Evolutionary conservation across 306 rosid species (phyloP), one percentile per base, ranked within the genome.

Genomic region (Trifolium pratense): DNA sequence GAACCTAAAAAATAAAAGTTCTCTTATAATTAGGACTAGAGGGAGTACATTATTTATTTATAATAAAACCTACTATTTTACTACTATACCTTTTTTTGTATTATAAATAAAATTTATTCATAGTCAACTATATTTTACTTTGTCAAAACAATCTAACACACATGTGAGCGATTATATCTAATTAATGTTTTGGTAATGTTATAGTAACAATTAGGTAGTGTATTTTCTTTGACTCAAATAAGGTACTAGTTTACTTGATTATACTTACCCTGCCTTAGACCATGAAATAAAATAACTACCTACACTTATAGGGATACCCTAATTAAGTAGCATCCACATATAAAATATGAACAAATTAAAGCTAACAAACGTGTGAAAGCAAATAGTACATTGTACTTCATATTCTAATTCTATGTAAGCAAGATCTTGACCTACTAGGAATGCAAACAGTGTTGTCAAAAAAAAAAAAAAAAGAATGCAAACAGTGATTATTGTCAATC

Each of bases 401-500:
- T 75, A 76, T 25, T 68, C 55, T 48, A 71, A 70, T 80, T 64
- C 75, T 51, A 61, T 52, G 49, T 36, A 18, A 69, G 74, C 71
- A 81, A 78, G 79, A 75, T 70, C 73, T 81, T 84, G 88, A 84
- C 83, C 85, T 58, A 75, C 48, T 71, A 49, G 78, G 49, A 77
- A 69, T 68, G 10, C 80, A 32, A 76, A 68, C 73, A 69, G 78
- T 79, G 74, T 21, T 21, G 1, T 21, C 25, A 21, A 21, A 21
- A 21, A 21, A 21, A 21, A 21, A 21, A 2, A 21, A 21, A 21
- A 21, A 49, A 75, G 55, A 77, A 68, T 68, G 9, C 80, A 32
- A 76, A 68, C 76, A 68, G 80, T 79, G 77, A 20, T 16, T 40
- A 59, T 77, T 73, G 80, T 77, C 80, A 63, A 68, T 25, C 3